Evolutionary conservation across 805 yeast species (phyloP), one percentile per base, ranked within the genome.

Genomic region (Kodamaea laetipori): DNA sequence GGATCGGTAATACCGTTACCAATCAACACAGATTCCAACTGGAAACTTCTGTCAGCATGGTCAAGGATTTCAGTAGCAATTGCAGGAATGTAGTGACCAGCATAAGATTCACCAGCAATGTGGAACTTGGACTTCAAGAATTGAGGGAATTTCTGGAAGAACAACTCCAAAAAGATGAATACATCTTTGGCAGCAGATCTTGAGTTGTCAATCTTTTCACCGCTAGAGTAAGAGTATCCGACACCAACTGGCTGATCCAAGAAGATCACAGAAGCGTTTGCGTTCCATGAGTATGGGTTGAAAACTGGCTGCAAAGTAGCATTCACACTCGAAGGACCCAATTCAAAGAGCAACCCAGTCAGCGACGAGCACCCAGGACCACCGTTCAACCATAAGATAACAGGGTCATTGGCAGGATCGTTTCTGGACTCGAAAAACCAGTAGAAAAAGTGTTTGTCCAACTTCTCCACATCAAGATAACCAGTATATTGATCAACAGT

Each of bases 1-100:
- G 74, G 59, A 49, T 71, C 77, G 30, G 74, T 69, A 47, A 69
- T 63, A 35, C 77, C 77, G 52, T 71, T 71, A 11, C 77, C 77
- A 36, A 71, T 69, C 49, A 71, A 56, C 9, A 71, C 69, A 4
- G 74, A 69, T 16, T 57, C 27, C 48, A 69, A 63, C 28, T 67
- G 67, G 39, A 55, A 55, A 12, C 54, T 46, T 16, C 59, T 46
- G 46, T 56, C 59, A 11, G 60, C 57, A 33, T 50, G 50, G 41
- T 45, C 51, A 41, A 56, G 40, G 37, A 57, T 57, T 35, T 57
- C 61, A 10, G 48, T 24, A 5, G 58, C 61, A 41, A 57, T 48
- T n/a, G 49, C 40, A 4, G 61, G 61, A 40, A 57, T 52, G 46
- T 56, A 57, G 48, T 57, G 61, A 21, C 61, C 61, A 26, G 60